A percentile compares a stretch with the other conserved stretches of the same genome.
Evolutionary conservation across 306 rosid species (phyloP).

Genomic region (Prunus mongolica): DNA sequence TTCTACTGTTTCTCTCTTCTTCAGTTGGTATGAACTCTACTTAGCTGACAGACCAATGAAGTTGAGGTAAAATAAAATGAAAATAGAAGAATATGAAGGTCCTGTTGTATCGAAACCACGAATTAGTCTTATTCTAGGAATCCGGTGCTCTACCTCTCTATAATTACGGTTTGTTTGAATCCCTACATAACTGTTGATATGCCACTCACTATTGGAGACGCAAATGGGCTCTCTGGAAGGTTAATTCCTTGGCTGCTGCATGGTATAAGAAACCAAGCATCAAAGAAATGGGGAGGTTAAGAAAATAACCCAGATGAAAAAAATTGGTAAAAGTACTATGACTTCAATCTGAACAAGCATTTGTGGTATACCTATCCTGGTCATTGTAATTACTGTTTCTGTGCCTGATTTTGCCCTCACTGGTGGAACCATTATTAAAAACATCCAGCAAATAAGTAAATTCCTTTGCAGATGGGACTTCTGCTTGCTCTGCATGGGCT

Average conservation of each 20-base stretch:
- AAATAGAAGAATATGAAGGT: constrained; percentile 10
- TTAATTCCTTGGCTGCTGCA: constrained; percentile 32
- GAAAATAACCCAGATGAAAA: neutral
- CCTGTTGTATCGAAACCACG: constrained; percentile 18
- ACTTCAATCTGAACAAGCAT: neutral
- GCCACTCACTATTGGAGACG: constrained; percentile 26
- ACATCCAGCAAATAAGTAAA: constrained; percentile 27
- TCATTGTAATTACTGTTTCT: constrained; percentile 22
- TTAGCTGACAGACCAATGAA: constrained; percentile 1
- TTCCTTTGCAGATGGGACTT: constrained; percentile 27
- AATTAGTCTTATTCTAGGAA: constrained; percentile 23
- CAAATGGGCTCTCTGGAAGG: constrained; percentile 52
- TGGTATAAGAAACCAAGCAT: neutral
- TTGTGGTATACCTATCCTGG: constrained; percentile 28
- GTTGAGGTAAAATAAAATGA: constrained; percentile 8
- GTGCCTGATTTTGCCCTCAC: constrained; percentile 21
- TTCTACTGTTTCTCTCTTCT: constrained; percentile 24
- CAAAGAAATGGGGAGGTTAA: neutral
- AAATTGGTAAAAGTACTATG: neutral
- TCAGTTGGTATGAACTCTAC: constrained; percentile 17
- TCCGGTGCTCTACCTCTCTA: constrained; percentile 31
- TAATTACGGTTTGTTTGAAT: constrained; percentile 18
- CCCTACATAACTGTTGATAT: constrained; percentile 36
- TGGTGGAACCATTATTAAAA: constrained; percentile 32
- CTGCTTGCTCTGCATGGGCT: constrained; percentile 24